Percentiles rank a stretch among this genome's conserved stretches.
Conservation (phyloP, 192 early-diverging fungal species). For the Coemansia sp. region DNA sequence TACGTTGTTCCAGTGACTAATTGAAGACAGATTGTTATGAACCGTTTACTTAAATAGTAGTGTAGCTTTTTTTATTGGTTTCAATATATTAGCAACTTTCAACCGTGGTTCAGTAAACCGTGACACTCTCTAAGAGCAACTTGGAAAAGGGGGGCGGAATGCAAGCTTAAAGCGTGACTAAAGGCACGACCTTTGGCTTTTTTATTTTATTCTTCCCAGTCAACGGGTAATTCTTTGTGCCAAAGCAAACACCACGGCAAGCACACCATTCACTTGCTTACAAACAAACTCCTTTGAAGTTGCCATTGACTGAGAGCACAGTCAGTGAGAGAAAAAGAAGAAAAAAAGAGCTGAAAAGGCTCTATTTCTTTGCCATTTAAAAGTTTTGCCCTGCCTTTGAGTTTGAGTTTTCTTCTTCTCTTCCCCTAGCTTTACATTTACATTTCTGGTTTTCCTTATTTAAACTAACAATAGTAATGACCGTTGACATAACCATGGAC, state of each 20-base stretch:
- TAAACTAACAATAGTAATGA: too few species aligned
- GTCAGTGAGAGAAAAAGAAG: too few species aligned
- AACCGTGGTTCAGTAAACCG: background rate
- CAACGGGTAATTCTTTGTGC: background rate
- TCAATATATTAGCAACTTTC: background rate
- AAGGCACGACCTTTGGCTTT: background rate
- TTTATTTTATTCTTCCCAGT: background rate
- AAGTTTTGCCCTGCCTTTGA: too few species aligned
- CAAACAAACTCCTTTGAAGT: background rate
- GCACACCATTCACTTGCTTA: background rate
- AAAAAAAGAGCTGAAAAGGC: too few species aligned
- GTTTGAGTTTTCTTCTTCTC: too few species aligned
- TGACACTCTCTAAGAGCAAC: background rate
- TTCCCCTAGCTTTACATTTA: too few species aligned
- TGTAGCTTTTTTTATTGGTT: background rate
- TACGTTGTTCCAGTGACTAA: background rate
- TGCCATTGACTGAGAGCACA: background rate
- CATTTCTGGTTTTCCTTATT: too few species aligned
- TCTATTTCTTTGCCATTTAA: too few species aligned
- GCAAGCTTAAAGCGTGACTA: background rate
- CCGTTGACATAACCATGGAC: too few species aligned
- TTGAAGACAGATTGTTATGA: background rate
- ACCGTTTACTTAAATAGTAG: background rate
- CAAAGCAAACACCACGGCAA: background rate
- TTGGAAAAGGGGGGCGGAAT: background rate